Conservation (phyloP, 2,329 filamentous ascomycete species). For the Apiospora hydei region DNA sequence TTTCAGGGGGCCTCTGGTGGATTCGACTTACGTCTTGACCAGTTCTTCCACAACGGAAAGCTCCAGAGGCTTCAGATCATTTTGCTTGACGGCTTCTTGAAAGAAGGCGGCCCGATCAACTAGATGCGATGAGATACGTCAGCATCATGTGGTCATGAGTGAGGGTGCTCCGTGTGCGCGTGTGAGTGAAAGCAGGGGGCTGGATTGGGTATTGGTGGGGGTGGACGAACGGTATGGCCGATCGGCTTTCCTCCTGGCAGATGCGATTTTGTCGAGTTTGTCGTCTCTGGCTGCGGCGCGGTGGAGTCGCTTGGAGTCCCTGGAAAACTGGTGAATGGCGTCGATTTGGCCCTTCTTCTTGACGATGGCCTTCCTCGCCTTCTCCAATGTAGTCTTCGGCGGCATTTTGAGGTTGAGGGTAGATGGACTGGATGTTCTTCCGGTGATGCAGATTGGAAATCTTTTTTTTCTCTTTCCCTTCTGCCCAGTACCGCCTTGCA, state of each 20-base stretch:
- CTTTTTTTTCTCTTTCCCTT: not conserved
- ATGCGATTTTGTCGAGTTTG: slow-evolving; percentile 75
- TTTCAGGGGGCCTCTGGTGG: not conserved
- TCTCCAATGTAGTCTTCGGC: slow-evolving; percentile 71
- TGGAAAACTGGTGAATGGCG: slow-evolving; percentile 84
- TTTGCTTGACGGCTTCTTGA: slow-evolving; percentile 67
- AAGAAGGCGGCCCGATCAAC: slow-evolving; percentile 76
- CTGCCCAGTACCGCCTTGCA: not conserved
- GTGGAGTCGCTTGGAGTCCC: slow-evolving; percentile 83
- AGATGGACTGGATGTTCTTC: not conserved
- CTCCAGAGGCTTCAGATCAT: slow-evolving; percentile 57
- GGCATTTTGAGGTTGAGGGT: slow-evolving; percentile 40
- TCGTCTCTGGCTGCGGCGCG: slow-evolving; percentile 83
- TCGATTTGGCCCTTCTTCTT: slow-evolving; percentile 83
- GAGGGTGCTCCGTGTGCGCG: slow-evolving; percentile 7
- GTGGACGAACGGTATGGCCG: slow-evolving; percentile 69
- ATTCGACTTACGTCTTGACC: slow-evolving; percentile 61
- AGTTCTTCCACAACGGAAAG: slow-evolving; percentile 65
- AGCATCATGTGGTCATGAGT: not conserved
- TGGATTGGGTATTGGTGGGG: not conserved
- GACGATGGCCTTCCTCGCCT: slow-evolving; percentile 86
- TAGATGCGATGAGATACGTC: slow-evolving; percentile 43
- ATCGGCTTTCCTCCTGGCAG: slow-evolving; percentile 76
- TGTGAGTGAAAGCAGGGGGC: not conserved
- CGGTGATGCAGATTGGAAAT: slow-evolving; percentile 3